A percentile compares a stretch with the other conserved stretches of the same genome.
phyloP scores from a whole-genome alignment of 208 protist genomes.

The Crithidia brevicula region DNA sequence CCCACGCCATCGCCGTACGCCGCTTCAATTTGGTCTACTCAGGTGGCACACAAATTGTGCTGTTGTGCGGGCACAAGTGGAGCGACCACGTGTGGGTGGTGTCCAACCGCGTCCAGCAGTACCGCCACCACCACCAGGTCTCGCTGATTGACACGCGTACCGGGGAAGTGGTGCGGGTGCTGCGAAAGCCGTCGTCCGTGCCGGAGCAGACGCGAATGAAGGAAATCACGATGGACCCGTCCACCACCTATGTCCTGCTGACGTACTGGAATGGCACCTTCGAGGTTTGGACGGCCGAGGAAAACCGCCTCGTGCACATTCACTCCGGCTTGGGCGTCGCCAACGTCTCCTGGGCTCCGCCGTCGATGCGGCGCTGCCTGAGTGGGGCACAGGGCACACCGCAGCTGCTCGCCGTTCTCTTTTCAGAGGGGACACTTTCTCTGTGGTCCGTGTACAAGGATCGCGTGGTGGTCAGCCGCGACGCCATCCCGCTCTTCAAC shows the following conservation, averaged over 20 bases:
- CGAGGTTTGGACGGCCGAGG: constrained; percentile 81
- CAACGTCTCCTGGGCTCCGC: constrained; percentile 79
- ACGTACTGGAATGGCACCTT: constrained; percentile 80
- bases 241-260: constrained; percentile 63
- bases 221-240: constrained; percentile 60
- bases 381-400: constrained; percentile 64
- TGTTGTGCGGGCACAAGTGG: constrained; percentile 63
- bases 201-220: constrained; percentile 70
- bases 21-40: constrained; percentile 79
- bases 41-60: constrained; percentile 71
- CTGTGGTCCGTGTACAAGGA: constrained; percentile 85
- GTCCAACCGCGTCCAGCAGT: constrained; percentile 53
- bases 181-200: constrained; percentile 70
- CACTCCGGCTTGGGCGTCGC: constrained; percentile 75
- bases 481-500: constrained; percentile 54
- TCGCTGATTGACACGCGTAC: constrained; percentile 76
- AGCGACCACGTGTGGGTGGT: constrained; percentile 81
- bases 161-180: constrained; percentile 66
- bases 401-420: constrained; percentile 75
- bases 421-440: constrained; percentile 71
- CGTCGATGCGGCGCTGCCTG: constrained; percentile 52
- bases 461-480: constrained; percentile 69
- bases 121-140: constrained; percentile 76
- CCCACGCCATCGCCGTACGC: constrained; percentile 53
- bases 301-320: constrained; percentile 66